Evolutionary conservation across 2,329 filamentous ascomycete genomes (phyloP), one percentile per base, ranked within the genome.

Genomic region (Colletotrichum chlorophyti): DNA sequence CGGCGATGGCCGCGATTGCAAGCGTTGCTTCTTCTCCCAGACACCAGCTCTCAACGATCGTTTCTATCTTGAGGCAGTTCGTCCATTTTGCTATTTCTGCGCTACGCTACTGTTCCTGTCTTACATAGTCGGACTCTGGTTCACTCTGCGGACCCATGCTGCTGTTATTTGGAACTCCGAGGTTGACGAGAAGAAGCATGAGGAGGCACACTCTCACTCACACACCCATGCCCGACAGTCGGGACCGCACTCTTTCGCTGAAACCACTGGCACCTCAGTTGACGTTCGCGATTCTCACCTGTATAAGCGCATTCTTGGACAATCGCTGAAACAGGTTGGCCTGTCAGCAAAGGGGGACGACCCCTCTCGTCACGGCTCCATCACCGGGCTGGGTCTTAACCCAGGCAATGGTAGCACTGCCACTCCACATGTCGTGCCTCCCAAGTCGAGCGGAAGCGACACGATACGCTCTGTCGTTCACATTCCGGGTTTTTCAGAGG

Each of bases 141-240:
- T 99, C 74, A 99, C 95, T 1, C 83, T 99, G 17, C 85, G 95
- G 63, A 99, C 95, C 0, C 95, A 99, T 70, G 95, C 95, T 4
- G 93, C 96, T 5, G 90, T 97, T 41, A 99, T 99, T 64, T 99
- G 95, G 95, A 95, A 93, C 67, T 89, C 84, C 8, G 93, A 97
- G 62, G 71, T 82, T 3, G 90, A 93, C 34, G 90, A 93, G 74
- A 93, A 92, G 75, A 88, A 86, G 66, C 79, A 84, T 35, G 83
- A 86, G 11, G 83, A 87, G 14, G 68, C 71, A 64, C 67, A 11
- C 69, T 68, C 70, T 6, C 61, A 70, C 34, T 66, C 67, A 2
- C 72, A 75, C 14, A 65, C 67, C 14, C 64, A 68, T 24, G 53
- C 65, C 17, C 69, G 70, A 6, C 62, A 74, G 21, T 74, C 75